Base-by-base conservation (phyloP, 2,329 filamentous ascomycete species). In the Ascochyta lentis region DNA sequence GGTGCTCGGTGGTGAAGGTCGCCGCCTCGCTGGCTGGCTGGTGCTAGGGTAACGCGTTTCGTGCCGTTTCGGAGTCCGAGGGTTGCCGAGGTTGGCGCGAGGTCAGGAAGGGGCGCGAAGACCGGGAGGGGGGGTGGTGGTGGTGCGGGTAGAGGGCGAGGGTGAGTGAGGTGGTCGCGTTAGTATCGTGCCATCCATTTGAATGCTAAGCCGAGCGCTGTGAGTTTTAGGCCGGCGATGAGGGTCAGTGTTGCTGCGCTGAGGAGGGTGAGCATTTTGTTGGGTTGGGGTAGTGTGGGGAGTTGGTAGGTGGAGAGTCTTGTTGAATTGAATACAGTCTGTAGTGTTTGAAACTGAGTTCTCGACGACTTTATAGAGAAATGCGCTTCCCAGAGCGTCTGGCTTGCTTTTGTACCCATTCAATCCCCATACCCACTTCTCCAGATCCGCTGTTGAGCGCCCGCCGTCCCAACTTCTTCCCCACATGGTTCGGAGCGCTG, bases 221-320 rank as follows among this genome's bases (percentile, higher is more conserved):
- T 60, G 44, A 74, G 66, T 49, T 74, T 73, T 15, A 74, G 50
- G 19, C 64, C 63, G 8, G 66, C 60, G 49, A 74, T 59, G 45
- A 73, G 53, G 27, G 69, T 40, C 22, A 73, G 47, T 35, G 53
- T 47, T 42, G 47, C 53, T 9, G 42, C 53, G 53, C 53, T 42
- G 42, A 56, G 47, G 29, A 56, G 47, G 23, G 53, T 47, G 53
- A 50, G 38, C 53, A 56, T 56, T 2, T 35, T 35, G 16, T 23
- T 34, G 4, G 29, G 23, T n/a, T 33, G 8, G 10, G 29, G 15
- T n/a, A 29, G 19, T 19, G 9, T n/a, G 38, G 1, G 3, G 23
- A n/a, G 15, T 3, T 15, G 19, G 19, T 26, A 1, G 10, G 12
- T 13, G 13, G 29, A 31, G 1, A 9, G 27, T 4, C 4, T 22